Base-by-base conservation (phyloP, 116 monocot species). In the Thalassia testudinum region DNA sequence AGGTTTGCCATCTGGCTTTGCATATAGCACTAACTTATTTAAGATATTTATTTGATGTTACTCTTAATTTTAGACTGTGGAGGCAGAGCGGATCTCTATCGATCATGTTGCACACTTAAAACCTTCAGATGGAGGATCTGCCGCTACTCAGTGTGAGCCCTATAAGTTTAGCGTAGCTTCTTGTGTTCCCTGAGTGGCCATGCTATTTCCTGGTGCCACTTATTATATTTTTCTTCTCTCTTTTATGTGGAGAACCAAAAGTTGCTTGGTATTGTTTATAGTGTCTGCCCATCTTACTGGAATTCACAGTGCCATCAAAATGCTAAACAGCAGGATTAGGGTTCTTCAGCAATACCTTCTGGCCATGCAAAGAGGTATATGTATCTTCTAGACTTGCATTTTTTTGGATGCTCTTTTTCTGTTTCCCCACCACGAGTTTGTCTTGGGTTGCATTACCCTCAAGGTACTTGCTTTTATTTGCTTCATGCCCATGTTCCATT, bases 281-380 rank as follows among this genome's bases (percentile, higher is more conserved):
- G 99, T 99, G 91, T 86, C 99, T 70, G 90, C 99, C 50, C 99
- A 99, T 72, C 91, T 99, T 65, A 90, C 86, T 51, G 86, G 99
- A 42, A 99, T 99, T 55, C 83, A 99, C 75, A 99, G 91, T 78
- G 99, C 99, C 49, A 99, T 99, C 60, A 99, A 99, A 72, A 99
- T 99, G 99, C 74, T 99, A 13, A 83, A 77, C 42, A 65, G 72
- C 72, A 72, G 72, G 55, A 72, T 72, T 16, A 59, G 54, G 56
- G 47, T 72, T 24, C 53, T 72, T 25, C 53, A 72, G 17, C 72
- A 72, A 21, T 86, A 90, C 74, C 91, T 99, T 43, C 69, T 78
- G 22, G 73, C 82, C 15, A 82, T 90, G 82, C 72, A 99, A 69
- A 86, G 70, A 78, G 99, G 99, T 99, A 54, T 54, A 29, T 54